Percentiles rank a stretch among this genome's conserved stretches.
Evolutionary conservation across 2,329 filamentous ascomycete species (phyloP).

Genomic region (Xylaria sp.): DNA sequence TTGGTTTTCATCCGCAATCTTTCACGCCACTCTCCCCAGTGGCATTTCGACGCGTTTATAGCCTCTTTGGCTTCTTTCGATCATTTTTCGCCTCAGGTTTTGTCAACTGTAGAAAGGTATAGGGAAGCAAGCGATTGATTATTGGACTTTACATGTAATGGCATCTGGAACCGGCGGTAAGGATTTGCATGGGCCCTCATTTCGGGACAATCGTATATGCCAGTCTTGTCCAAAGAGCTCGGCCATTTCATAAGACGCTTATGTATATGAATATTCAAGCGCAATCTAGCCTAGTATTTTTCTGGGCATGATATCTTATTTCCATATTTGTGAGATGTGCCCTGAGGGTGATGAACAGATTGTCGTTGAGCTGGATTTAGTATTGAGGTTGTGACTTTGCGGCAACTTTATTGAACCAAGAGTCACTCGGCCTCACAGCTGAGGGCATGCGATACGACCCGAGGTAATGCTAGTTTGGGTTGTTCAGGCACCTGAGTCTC

Average conservation of each 20-base stretch:
- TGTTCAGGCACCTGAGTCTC: background rate
- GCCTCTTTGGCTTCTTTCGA: constrained; percentile 3
- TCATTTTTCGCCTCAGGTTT: constrained; percentile 28
- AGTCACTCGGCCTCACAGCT: background rate
- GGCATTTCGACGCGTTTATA: background rate
- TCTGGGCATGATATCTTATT: background rate
- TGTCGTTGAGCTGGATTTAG: background rate
- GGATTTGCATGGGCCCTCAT: constrained; percentile 13
- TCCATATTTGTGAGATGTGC: background rate
- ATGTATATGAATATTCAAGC: constrained; percentile 5
- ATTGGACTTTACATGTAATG: constrained; percentile 38
- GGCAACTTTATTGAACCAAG: background rate
- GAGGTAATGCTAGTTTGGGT: too few relatives aligned
- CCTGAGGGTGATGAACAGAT: background rate
- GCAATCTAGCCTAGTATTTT: constrained; percentile 1
- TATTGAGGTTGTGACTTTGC: background rate
- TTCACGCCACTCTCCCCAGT: background rate
- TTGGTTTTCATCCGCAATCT: constrained; percentile 11
- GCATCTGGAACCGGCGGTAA: constrained; percentile 37
- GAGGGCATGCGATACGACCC: background rate
- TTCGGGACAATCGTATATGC: constrained; percentile 19
- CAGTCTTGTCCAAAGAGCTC: constrained; percentile 3
- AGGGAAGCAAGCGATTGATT: constrained; percentile 40
- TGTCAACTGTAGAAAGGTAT: constrained; percentile 40
- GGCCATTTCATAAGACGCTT: background rate